Evolutionary conservation across 2,329 filamentous ascomycete species (phyloP).

Genomic region (Stachybotrys echinatus): DNA sequence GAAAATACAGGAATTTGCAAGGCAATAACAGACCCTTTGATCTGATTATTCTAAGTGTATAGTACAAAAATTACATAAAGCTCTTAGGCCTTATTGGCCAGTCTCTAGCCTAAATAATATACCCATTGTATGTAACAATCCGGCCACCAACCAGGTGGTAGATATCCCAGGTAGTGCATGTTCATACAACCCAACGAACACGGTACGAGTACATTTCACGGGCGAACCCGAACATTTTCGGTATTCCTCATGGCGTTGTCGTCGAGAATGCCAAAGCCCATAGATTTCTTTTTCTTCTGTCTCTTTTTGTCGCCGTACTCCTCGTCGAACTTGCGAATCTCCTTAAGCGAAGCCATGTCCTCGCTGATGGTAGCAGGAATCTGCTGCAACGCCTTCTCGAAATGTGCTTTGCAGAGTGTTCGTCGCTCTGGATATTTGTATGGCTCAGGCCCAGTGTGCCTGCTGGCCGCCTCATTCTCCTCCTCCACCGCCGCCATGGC

Average conservation of each 20-base stretch:
- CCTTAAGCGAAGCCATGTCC: slow-evolving; percentile 81
- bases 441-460: slow-evolving; percentile 32
- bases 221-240: slow-evolving; percentile 40
- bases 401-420: slow-evolving; percentile 61
- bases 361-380: slow-evolving; percentile 91
- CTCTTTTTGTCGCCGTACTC: slow-evolving; percentile 81
- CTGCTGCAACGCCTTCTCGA: slow-evolving; percentile 79
- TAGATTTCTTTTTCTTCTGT: slow-evolving; percentile 49
- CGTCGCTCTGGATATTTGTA: slow-evolving; percentile 58
- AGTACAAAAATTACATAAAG: not conserved
- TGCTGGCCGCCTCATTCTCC: slow-evolving; percentile 45
- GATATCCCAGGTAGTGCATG: too few relatives aligned
- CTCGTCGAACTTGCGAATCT: slow-evolving; percentile 93
- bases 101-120: too few relatives aligned
- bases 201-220: slow-evolving; percentile 11
- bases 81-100: too few relatives aligned
- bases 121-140: too few relatives aligned
- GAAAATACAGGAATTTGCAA: not conserved
- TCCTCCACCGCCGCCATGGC: slow-evolving; percentile 76
- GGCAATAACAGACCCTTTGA: not conserved
- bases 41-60: not conserved
- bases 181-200: too few relatives aligned
- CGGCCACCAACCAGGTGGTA: too few relatives aligned
- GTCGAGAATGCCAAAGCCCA: slow-evolving; percentile 53
- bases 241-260: slow-evolving; percentile 29